Evolutionary conservation across 331 rosid genomes (phyloP).

Genomic region (Stylosanthes scabra): DNA sequence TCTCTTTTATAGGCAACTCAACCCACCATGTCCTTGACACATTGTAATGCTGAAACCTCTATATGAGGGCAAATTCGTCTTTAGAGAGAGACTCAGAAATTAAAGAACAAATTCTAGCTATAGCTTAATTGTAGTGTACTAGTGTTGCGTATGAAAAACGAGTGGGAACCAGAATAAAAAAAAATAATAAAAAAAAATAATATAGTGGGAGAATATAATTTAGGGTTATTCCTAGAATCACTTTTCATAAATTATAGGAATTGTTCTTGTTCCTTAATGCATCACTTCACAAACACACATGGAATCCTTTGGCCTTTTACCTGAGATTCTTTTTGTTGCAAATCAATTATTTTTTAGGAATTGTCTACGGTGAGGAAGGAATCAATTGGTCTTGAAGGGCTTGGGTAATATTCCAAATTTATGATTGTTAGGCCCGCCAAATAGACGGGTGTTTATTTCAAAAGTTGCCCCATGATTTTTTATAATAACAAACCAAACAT

Average conservation of each 20-base stretch:
- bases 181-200: too few relatives aligned
- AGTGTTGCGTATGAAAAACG: conserved; percentile 9
- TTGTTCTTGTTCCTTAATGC: not conserved
- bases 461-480: too few relatives aligned
- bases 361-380: too few relatives aligned
- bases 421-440: too few relatives aligned
- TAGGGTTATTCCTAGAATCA: not conserved
- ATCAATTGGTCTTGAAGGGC: too few relatives aligned
- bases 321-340: not conserved
- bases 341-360: not conserved
- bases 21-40: not conserved
- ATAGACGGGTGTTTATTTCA: too few relatives aligned
- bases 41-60: not conserved
- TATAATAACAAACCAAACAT: too few relatives aligned
- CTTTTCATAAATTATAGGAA: not conserved
- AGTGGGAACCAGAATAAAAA: conserved; percentile 8
- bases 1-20: conserved; percentile 13
- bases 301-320: not conserved
- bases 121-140: too few relatives aligned
- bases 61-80: not conserved
- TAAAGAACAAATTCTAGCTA: not conserved
- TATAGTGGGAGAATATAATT: not conserved
- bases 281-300: not conserved
- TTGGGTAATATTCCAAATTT: too few relatives aligned
- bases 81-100: not conserved